These are phyloP conservation scores for Pseudotsuga menziesii DNA, from an alignment of 75 land plant species.

Conservation along the genomic window DNA sequence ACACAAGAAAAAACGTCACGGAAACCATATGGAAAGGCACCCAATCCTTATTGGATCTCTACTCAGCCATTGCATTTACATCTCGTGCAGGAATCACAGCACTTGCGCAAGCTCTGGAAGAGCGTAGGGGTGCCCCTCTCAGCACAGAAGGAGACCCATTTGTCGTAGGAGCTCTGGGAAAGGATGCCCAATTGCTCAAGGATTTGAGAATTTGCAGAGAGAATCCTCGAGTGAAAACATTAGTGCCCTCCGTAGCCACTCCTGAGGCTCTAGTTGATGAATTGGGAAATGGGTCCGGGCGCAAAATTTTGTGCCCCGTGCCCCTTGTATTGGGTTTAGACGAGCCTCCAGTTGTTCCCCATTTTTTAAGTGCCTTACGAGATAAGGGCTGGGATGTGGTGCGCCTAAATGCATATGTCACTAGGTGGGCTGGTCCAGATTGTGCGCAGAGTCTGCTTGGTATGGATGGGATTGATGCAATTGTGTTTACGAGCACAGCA, in stretches of 20 bases:
- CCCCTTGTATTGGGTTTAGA: conserved; percentile 48
- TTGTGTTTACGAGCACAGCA: conserved; percentile 70
- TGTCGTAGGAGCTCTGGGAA: conserved; percentile 54
- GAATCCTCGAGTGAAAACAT: conserved; percentile 15
- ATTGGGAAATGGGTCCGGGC: conserved; percentile 47
- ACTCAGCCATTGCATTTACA: conserved; percentile 65
- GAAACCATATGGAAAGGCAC: conserved; percentile 12
- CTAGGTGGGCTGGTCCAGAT: conserved; percentile 57
- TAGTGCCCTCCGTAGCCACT: conserved; percentile 52
- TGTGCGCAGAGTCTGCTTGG: conserved; percentile 28
- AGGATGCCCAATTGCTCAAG: conserved; percentile 50
- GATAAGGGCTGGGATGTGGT: conserved; percentile 42
- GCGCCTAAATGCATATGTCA: conserved; percentile 53
- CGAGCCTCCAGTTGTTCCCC: conserved; percentile 70
- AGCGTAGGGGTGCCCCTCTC: background rate
- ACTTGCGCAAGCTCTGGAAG: conserved; percentile 27
- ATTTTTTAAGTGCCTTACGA: conserved; percentile 38
- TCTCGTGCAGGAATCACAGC: conserved; percentile 56
- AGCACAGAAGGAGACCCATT: conserved; percentile 26
- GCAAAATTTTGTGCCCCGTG: conserved; percentile 57
- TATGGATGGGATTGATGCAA: conserved; percentile 34
- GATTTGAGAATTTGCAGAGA: conserved; percentile 19
- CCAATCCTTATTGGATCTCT: conserved; percentile 9
- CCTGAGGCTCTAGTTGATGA: conserved; percentile 46
- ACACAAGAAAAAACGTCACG: conserved; percentile 17